These are phyloP conservation scores for Thielaviopsis euricoi DNA, from an alignment of 2,329 filamentous ascomycete species.

Conservation along the genomic window DNA sequence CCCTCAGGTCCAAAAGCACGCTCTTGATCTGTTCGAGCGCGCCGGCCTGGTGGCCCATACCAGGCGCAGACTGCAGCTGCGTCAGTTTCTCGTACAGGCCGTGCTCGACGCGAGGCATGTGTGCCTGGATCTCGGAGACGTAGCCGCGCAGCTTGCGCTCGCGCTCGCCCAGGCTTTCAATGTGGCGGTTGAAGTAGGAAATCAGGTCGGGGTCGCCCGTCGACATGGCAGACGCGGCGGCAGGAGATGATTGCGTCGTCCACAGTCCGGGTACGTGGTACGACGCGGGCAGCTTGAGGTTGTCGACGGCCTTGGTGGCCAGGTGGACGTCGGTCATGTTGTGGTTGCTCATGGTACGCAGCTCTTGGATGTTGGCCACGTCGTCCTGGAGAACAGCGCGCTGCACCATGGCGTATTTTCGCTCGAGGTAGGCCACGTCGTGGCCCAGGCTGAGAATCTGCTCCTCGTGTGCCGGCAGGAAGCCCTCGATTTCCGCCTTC, in stretches of 20 bases:
- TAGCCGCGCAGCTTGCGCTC: conserved; percentile 28
- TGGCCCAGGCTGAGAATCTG: conserved; percentile 30
- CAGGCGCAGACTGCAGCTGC: conserved; percentile 14
- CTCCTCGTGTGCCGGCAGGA: conserved; percentile 38
- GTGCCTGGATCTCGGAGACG: conserved; percentile 28
- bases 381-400: conserved; percentile 33
- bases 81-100: conserved; percentile 24
- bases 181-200: conserved; percentile 28
- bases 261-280: conserved; percentile 33
- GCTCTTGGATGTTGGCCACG: conserved; percentile 43
- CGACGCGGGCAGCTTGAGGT: conserved; percentile 50
- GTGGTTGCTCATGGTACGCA: conserved; percentile 41
- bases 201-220: conserved; percentile 27
- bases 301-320: conserved; percentile 57
- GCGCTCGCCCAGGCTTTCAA: conserved; percentile 27
- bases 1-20: conserved; percentile 24
- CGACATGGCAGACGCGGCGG: conserved; percentile 21
- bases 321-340: conserved; percentile 56
- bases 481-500: conserved; percentile 59
- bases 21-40: conserved; percentile 20
- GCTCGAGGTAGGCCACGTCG: conserved; percentile 32
- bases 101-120: conserved; percentile 31
- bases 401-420: conserved; percentile 29
- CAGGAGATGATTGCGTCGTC: conserved; percentile 16
- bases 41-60: conserved; percentile 11